Evolutionary conservation across 2,329 filamentous ascomycete genomes (phyloP).

Genomic region (Didymellaceae sp.): DNA sequence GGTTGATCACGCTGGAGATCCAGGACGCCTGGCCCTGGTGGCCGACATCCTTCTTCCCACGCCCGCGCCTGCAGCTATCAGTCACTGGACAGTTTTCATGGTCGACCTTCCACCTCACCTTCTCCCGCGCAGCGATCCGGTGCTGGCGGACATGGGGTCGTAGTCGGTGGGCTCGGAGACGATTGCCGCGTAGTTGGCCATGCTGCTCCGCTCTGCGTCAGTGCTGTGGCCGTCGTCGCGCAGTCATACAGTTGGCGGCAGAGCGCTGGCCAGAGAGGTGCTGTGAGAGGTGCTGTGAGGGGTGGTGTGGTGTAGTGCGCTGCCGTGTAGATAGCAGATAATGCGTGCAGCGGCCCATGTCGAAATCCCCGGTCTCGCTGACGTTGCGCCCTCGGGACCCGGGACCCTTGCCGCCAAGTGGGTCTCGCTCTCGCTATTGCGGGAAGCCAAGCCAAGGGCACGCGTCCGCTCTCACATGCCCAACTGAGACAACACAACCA

Average conservation of each 20-base stretch:
- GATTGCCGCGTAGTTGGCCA: constrained; percentile 58
- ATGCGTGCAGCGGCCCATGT: constrained; percentile 3
- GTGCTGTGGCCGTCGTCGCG: constrained; percentile 22
- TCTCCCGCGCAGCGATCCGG: constrained; percentile 48
- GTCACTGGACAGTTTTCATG: constrained; percentile 2
- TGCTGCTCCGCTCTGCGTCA: constrained; percentile 31
- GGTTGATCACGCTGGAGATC: constrained; percentile 90
- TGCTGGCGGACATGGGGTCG: constrained; percentile 51
- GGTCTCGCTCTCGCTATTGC: not conserved
- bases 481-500: constrained; percentile 14
- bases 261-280: not conserved
- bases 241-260: constrained; percentile 32
- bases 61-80: constrained; percentile 56
- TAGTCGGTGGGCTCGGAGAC: constrained; percentile 47
- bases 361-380: constrained; percentile 12
- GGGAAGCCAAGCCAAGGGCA: constrained; percentile 1
- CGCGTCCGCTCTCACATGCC: constrained; percentile 20
- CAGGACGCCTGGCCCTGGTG: constrained; percentile 79
- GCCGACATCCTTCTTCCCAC: constrained; percentile 74
- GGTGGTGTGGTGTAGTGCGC: not conserved
- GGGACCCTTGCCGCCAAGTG: not conserved
- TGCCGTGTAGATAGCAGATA: too few species aligned
- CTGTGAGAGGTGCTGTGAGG: not conserved
- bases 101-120: constrained; percentile 29
- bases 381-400: constrained; percentile 17